Percentiles rank a stretch among this genome's conserved stretches.
phyloP scores from a whole-genome alignment of 306 rosid genomes.

The Clitoria ternatea region DNA sequence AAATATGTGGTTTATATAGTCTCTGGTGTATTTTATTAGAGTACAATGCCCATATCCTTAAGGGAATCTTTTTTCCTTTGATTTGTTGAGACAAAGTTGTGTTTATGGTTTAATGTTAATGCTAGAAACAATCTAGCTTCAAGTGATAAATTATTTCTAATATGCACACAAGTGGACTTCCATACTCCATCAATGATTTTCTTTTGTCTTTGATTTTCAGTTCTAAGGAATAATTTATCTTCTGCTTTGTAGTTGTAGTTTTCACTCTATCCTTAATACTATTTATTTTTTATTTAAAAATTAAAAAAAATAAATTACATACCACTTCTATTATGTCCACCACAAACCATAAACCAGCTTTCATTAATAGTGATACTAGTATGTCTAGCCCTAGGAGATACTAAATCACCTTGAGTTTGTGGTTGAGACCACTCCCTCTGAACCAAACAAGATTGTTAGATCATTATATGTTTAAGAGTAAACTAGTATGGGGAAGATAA shows the following conservation, averaged over 20 bases:
- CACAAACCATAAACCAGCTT: constrained; percentile 85
- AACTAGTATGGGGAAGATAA: constrained; percentile 3
- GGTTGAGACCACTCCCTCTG: constrained; percentile 98
- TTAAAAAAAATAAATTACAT: constrained; percentile 2
- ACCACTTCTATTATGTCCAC: constrained; percentile 91
- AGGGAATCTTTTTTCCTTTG: neutral
- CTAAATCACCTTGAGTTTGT: constrained; percentile 68
- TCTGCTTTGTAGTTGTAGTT: neutral
- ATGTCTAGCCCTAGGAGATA: constrained; percentile 88
- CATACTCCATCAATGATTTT: neutral
- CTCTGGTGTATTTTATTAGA: neutral
- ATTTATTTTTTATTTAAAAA: neutral
- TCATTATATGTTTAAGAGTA: constrained; percentile 14
- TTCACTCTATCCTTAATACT: neutral
- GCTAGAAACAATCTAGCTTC: neutral
- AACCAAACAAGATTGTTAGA: constrained; percentile 21
- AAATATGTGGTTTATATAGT: constrained; percentile 9
- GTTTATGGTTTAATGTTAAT: neutral
- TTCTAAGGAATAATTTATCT: neutral
- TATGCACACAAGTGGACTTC: neutral
- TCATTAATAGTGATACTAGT: too few relatives aligned
- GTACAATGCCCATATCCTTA: neutral
- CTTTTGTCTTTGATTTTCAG: neutral
- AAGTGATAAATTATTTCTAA: neutral
- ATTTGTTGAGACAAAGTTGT: neutral